Base-by-base conservation (phyloP, 164 flowering plant species). In the Vitis riparia region DNA sequence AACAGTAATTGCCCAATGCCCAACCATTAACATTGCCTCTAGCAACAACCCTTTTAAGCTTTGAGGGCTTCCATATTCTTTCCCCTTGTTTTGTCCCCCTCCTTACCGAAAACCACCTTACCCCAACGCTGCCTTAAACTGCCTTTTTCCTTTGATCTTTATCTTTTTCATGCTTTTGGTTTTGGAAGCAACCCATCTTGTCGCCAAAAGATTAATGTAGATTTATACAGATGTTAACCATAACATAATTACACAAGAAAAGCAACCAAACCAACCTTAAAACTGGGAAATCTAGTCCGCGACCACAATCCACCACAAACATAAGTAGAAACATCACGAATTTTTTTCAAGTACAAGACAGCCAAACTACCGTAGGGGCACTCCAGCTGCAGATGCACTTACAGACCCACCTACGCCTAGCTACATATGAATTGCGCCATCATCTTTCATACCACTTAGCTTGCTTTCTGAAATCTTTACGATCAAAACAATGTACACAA, bases 401-500 rank as follows among this genome's bases (percentile, higher is more conserved):
- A 16, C 48, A 62, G 63, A 69, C 29, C 56, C 68, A 6, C 44
- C 44, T 37, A 37, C 62, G 66, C 52, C 74, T 70, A 66, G 27
- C 72, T 37, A 67, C 72, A 70, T 71, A 37, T 37, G 47, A 68
- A 55, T 59, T 57, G 19, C 59, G 48, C 23, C 51, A 15, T 51
- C 44, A 8, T 53, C 37, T 50, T 32, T 65, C 14, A 60, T 70
- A 68, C 52, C 64, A 30, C 59, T 49, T 64, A 23, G 44, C 44
- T 37, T 37, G 30, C 48, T 32, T 64, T 27, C 51, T 67, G 29
- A 32, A 51, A 63, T 72, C 58, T 61, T 66, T 61, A 65, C 58
- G 63, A 73, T 53, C 82, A 75, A 79, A 76, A 76, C 72, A 50
- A 75, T 79, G 62, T 79, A 79, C 82, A 79, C 55, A 69, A 64